A percentile compares a stretch with the other conserved stretches of the same genome.
Evolutionary conservation across 148 eudicot species (phyloP).

Genomic region (Chenopodium formosanum): DNA sequence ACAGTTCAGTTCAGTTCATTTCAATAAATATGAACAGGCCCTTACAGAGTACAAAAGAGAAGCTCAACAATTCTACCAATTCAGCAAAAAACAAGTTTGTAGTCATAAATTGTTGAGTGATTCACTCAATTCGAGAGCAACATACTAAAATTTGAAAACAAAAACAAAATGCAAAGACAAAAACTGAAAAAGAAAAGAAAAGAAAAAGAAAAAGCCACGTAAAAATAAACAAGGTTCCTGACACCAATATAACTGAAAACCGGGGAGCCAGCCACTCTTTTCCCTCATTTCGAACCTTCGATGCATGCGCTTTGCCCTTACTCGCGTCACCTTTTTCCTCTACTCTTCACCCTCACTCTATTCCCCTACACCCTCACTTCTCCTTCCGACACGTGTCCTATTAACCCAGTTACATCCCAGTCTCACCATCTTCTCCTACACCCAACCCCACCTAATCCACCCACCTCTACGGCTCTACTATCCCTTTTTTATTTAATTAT

Average conservation of each 20-base stretch:
- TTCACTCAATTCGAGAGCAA: too few relatives aligned
- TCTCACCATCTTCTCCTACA: neutral
- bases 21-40: too few relatives aligned
- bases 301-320: conserved; percentile 22
- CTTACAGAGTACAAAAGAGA: too few relatives aligned
- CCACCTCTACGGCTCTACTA: neutral
- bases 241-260: neutral
- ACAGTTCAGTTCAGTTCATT: too few relatives aligned
- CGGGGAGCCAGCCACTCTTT: neutral
- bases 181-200: neutral
- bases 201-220: neutral
- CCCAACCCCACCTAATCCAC: neutral
- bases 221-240: neutral
- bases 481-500: neutral
- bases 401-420: neutral
- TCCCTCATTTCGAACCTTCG: conserved; percentile 24
- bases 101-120: too few relatives aligned
- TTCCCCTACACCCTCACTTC: neutral
- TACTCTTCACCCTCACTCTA: neutral
- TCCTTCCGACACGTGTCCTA: neutral
- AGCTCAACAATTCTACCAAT: too few relatives aligned
- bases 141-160: too few relatives aligned
- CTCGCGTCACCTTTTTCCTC: conserved; percentile 1
- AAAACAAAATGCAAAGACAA: neutral
- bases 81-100: too few relatives aligned